Conservation (phyloP, 2,329 filamentous ascomycete genomes). For the Colletotrichum plurivorum region DNA sequence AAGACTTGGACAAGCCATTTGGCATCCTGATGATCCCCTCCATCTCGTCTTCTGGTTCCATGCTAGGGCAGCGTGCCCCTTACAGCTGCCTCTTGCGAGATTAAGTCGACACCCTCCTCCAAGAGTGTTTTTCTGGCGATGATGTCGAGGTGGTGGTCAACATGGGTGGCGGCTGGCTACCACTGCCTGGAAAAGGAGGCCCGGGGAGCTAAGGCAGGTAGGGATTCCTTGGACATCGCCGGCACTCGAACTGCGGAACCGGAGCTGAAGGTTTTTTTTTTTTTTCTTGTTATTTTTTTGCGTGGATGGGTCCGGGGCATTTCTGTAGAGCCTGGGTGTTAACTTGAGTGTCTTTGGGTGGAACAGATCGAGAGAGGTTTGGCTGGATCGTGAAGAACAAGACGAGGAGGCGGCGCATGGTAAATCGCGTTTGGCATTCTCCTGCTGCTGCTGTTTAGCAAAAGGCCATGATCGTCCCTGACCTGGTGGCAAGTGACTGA, state of each 20-base stretch:
- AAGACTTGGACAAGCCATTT: background rate
- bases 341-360: background rate
- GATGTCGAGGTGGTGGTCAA: background rate
- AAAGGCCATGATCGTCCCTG: no score
- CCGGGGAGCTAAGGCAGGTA: slow-evolving; percentile 11
- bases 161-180: no score
- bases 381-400: no score
- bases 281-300: background rate
- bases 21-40: slow-evolving; percentile 37
- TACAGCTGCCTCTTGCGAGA: slow-evolving; percentile 29
- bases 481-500: no score
- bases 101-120: slow-evolving; percentile 37
- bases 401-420: no score
- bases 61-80: slow-evolving; percentile 37
- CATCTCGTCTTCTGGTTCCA: slow-evolving; percentile 43
- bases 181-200: background rate
- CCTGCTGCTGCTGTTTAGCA: no score
- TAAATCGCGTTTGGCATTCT: no score
- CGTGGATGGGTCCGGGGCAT: background rate
- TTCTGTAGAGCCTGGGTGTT: background rate
- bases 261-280: slow-evolving; percentile 4
- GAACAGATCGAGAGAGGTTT: background rate
- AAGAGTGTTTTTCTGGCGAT: background rate
- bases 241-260: slow-evolving; percentile 26
- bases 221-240: slow-evolving; percentile 14